Percentiles rank a stretch among this genome's conserved stretches.
Conservation (phyloP, 2,329 filamentous ascomycete genomes). For the Ascochyta pisi region DNA sequence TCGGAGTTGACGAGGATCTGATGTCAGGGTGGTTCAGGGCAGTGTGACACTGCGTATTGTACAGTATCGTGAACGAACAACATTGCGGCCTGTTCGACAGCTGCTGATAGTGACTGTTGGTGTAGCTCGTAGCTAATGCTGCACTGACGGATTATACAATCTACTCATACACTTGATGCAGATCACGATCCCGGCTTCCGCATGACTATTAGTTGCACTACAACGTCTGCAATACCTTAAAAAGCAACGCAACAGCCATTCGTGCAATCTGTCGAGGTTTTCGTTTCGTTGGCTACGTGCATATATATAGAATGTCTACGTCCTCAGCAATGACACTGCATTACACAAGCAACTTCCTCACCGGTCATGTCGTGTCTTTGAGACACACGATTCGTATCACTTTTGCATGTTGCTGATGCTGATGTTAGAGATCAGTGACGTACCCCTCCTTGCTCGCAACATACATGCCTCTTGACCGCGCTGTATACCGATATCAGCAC, state of each 20-base stretch:
- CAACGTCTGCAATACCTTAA: constrained; percentile 7
- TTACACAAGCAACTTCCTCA: constrained; percentile 12
- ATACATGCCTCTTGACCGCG: background rate
- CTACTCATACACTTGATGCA: background rate
- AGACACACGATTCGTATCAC: background rate
- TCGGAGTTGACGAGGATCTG: background rate
- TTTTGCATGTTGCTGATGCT: constrained; percentile 8
- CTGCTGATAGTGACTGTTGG: background rate
- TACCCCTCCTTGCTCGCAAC: background rate
- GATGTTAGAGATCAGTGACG: background rate
- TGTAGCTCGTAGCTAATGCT: too few species aligned
- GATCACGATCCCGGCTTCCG: background rate
- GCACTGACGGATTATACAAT: too few species aligned
- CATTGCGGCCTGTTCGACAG: background rate
- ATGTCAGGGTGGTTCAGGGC: background rate
- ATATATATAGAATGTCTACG: constrained; percentile 3
- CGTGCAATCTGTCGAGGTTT: background rate
- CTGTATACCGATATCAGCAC: background rate
- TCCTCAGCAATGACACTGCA: background rate
- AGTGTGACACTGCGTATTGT: too few species aligned
- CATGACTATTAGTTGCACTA: background rate
- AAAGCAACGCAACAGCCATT: background rate
- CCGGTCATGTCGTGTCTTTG: constrained; percentile 3
- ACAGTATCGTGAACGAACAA: background rate
- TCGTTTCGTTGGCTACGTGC: background rate